phyloP scores from a whole-genome alignment of 768 basidiomycete species.

The Hemileccinum rubropunctum region DNA sequence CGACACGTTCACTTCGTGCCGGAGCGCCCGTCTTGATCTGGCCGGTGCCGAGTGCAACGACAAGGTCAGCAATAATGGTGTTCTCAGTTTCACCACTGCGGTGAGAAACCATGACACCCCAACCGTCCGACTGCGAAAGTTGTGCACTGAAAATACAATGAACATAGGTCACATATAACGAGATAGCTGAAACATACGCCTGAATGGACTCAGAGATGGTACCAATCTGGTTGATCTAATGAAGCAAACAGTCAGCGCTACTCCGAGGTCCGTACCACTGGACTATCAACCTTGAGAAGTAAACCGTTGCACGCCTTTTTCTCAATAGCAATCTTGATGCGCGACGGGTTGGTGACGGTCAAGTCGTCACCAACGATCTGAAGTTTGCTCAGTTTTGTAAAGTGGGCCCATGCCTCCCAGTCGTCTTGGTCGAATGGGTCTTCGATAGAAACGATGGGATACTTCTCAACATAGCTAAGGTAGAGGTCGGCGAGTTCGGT shows the following conservation, averaged over 20 bases:
- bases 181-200: constrained; percentile 59
- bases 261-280: not conserved
- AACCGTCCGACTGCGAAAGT: constrained; percentile 91
- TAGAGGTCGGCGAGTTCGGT: constrained; percentile 92
- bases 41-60: constrained; percentile 87
- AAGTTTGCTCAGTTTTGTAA: constrained; percentile 74
- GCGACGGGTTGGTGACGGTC: constrained; percentile 94
- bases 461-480: constrained; percentile 81
- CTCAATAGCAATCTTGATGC: constrained; percentile 98
- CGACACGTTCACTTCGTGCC: constrained; percentile 93
- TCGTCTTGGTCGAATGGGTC: constrained; percentile 99
- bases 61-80: constrained; percentile 93
- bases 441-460: constrained; percentile 94
- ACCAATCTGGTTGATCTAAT: constrained; percentile 94
- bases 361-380: constrained; percentile 96
- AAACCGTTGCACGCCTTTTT: constrained; percentile 99
- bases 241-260: constrained; percentile 2
- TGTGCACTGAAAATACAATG: constrained; percentile 62
- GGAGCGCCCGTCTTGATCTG: constrained; percentile 99
- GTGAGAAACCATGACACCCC: constrained; percentile 99
- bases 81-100: constrained; percentile 98
- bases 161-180: not conserved
- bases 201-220: constrained; percentile 99
- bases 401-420: constrained; percentile 97
- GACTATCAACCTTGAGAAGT: constrained; percentile 73